These are phyloP conservation scores for Asterella californica DNA, from an alignment of 225 moss, liverwort and hornwort species.

Conservation along the genomic window DNA sequence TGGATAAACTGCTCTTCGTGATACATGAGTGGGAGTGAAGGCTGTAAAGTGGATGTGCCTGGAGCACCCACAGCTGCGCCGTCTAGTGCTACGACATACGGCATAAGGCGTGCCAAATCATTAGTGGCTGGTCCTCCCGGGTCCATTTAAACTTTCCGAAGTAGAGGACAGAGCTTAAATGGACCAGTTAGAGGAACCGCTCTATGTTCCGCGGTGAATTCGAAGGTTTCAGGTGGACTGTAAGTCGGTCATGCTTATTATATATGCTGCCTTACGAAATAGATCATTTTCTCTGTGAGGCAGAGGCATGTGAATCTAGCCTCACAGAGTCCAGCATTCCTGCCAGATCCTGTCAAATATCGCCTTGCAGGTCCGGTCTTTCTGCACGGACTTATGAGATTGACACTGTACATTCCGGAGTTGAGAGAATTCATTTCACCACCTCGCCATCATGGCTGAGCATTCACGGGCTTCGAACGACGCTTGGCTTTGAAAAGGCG, in stretches of 20 bases:
- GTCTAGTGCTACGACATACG: not conserved
- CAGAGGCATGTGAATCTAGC: not conserved
- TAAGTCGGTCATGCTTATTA: not conserved
- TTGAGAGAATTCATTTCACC: not conserved
- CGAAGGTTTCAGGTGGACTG: not conserved
- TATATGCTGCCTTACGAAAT: not conserved
- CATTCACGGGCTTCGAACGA: slow-evolving; percentile 16
- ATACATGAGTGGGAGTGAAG: not conserved
- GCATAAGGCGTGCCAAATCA: not conserved
- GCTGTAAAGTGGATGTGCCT: not conserved
- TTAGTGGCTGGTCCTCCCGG: not conserved
- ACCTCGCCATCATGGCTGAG: not conserved
- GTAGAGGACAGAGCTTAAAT: not conserved
- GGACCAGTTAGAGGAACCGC: not conserved
- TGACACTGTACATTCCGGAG: slow-evolving; percentile 1
- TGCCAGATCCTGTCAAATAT: not conserved
- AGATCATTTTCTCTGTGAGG: not conserved
- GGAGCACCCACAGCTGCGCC: slow-evolving; percentile 4
- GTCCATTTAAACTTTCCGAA: not conserved
- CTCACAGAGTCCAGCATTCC: not conserved
- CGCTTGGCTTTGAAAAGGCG: slow-evolving; percentile 61
- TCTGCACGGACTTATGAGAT: not conserved
- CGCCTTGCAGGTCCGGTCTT: not conserved
- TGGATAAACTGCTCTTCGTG: not conserved
- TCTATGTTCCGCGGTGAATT: slow-evolving; percentile 5